Conservation (phyloP, 371 early-diverging fungal genomes). For the Mortierella polycephala region DNA sequence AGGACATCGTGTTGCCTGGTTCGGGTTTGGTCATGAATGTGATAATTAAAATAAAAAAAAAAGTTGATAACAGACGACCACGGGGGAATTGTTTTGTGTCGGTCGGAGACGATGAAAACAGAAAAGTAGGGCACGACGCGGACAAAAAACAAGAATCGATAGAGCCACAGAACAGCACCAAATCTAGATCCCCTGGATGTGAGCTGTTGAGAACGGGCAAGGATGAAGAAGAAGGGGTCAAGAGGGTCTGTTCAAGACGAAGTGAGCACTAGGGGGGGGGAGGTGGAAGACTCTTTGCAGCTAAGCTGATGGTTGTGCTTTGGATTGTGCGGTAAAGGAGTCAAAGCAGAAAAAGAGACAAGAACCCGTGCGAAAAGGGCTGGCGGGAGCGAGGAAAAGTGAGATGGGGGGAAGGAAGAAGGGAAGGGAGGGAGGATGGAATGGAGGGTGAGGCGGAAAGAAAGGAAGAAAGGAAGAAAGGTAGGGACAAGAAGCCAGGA, state of each 20-base stretch:
- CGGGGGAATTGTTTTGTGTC: neutral
- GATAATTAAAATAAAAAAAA: neutral
- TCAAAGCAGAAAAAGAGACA: too few species aligned
- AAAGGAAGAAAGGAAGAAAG: neutral
- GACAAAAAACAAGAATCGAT: too few species aligned
- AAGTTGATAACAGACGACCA: neutral
- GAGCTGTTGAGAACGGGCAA: too few species aligned
- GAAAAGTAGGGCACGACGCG: neutral
- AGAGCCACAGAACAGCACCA: too few species aligned
- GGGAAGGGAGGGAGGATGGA: neutral
- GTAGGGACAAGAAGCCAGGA: neutral
- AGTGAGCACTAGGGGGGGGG: too few species aligned
- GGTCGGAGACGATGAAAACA: neutral
- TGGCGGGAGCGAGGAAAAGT: slow-evolving; percentile 1
- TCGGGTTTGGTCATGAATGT: slow-evolving; percentile 35
- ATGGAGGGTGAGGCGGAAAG: neutral
- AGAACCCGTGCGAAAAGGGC: too few species aligned
- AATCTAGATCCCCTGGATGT: too few species aligned
- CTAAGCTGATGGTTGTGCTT: too few species aligned
- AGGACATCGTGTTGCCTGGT: slow-evolving; percentile 28
- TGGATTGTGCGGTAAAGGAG: too few species aligned
- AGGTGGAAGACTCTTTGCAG: too few species aligned
- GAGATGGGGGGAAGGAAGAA: neutral
- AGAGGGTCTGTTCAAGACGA: too few species aligned
- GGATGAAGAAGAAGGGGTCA: too few species aligned